Conservation (phyloP, 2,329 filamentous ascomycete species). For the Aspergillus aculeatinus region DNA sequence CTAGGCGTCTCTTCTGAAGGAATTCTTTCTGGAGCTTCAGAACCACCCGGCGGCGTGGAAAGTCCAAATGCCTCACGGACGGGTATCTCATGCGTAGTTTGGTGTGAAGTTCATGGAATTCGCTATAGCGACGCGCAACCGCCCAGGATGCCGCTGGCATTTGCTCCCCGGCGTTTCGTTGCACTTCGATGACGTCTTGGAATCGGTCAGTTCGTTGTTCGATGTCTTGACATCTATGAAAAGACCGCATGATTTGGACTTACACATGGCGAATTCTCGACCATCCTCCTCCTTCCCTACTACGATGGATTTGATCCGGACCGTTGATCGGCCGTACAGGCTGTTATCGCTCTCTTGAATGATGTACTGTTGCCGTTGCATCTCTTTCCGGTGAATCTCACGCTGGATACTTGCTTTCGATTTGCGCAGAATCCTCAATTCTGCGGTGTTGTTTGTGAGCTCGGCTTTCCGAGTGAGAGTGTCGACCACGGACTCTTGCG, state of each 20-base stretch:
- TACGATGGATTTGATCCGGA: constrained; percentile 89
- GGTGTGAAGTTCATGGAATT: constrained; percentile 95
- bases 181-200: constrained; percentile 80
- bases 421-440: constrained; percentile 86
- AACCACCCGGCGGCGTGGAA: constrained; percentile 85
- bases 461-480: constrained; percentile 92
- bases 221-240: background rate
- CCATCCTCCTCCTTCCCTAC: constrained; percentile 90
- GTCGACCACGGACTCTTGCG: constrained; percentile 88
- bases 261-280: constrained; percentile 84
- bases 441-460: constrained; percentile 92
- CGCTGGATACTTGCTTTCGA: constrained; percentile 90
- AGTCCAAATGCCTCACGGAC: constrained; percentile 84
- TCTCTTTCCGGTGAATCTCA: constrained; percentile 88
- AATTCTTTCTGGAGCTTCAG: constrained; percentile 98
- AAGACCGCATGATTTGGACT: constrained; percentile 25
- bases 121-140: constrained; percentile 89
- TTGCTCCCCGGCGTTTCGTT: constrained; percentile 84
- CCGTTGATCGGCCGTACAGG: constrained; percentile 83
- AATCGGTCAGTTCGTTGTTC: constrained; percentile 18
- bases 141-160: constrained; percentile 97
- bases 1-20: constrained; percentile 78
- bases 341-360: constrained; percentile 98
- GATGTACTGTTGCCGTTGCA: constrained; percentile 95
- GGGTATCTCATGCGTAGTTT: constrained; percentile 80